Evolutionary conservation across 2,329 filamentous ascomycete genomes (phyloP).

Genomic region (Chaetomiaceae sp.): DNA sequence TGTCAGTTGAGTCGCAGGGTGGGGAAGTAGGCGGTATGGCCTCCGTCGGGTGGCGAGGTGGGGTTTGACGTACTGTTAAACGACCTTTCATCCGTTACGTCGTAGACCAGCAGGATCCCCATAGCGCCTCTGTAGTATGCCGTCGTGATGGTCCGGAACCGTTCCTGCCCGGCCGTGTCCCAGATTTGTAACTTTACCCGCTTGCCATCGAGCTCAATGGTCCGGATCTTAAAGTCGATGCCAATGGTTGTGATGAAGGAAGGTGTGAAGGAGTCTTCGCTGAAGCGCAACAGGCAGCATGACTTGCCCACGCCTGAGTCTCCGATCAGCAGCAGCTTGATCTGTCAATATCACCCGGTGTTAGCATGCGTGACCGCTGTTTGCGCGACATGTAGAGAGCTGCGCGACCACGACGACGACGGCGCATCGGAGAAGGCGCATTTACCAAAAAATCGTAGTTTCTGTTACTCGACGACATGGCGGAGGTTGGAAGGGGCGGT

Average conservation of each 20-base stretch:
- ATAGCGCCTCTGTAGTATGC: constrained; percentile 98
- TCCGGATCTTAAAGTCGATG: constrained; percentile 99
- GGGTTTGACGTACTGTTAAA: constrained; percentile 85
- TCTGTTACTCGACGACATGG: constrained; percentile 95
- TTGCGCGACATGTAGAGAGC: background rate
- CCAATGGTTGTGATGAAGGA: constrained; percentile 99
- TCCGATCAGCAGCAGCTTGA: constrained; percentile 94
- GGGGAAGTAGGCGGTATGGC: too few relatives aligned
- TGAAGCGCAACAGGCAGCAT: constrained; percentile 93
- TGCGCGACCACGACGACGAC: background rate
- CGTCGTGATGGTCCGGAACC: constrained; percentile 97
- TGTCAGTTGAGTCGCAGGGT: too few relatives aligned
- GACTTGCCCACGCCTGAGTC: constrained; percentile 97
- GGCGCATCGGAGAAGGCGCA: constrained; percentile 12
- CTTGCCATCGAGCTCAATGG: constrained; percentile 98
- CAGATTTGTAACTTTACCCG: constrained; percentile 99
- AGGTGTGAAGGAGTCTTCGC: constrained; percentile 94
- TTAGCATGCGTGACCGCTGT: constrained; percentile 10
- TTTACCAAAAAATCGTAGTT: constrained; percentile 99
- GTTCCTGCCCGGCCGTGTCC: constrained; percentile 97
- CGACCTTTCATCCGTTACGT: constrained; percentile 93
- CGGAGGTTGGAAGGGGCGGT: constrained; percentile 29
- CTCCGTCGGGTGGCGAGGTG: too few relatives aligned
- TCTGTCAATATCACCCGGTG: constrained; percentile 49
- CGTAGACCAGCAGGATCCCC: constrained; percentile 96